Base-by-base conservation (phyloP, 805 yeast genomes). In the Wickerhamomyces kurtzmanii region DNA sequence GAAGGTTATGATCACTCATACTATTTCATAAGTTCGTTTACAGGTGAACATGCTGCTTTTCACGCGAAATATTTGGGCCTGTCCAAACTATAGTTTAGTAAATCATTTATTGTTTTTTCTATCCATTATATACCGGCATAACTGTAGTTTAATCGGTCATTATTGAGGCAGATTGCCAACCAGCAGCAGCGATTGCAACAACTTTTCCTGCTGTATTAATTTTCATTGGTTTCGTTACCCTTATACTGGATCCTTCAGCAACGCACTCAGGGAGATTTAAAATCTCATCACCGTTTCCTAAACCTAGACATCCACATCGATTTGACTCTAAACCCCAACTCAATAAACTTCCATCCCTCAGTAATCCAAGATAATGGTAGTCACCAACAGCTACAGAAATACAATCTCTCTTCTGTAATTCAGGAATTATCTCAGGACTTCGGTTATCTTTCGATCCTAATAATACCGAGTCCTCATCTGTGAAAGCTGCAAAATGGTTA, bases 1-100 rank as follows among this genome's bases (percentile, higher is more conserved):
- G 86, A 81, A 1, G 95, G 87, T 4, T 89, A 75, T 47, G 96
- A 91, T 47, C 98, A 89, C 50, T 78, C 87, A 27, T 89, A 87
- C 61, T 91, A 70, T 55, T 89, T 86, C 51, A 68, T 89, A 31
- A 68, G 87, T 29, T 56, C 83, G 0, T 87, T 86, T 53, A 79
- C 79, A 9, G 78, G 70, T 31, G 82, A 75, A 20, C 97, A 91
- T 52, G 83, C 94, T 20, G 72, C 68, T 34, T 89, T 78, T 52
- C 96, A 91, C 45, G 93, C 94, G 8, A 76, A 79, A 51, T 64
- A 71, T 33, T 37, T 61, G 28, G 66, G 65, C 12, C 40, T 61
- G 23, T 37, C 43, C 8, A 42, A 39, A 31, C 12, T 13, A 15
- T 11, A 8, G 13, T 22, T 12, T 6, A 22, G 6, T 12, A 22